These are phyloP conservation scores for Cicer pinnatifidum DNA, from an alignment of 306 rosid species.

Conservation along the genomic window DNA sequence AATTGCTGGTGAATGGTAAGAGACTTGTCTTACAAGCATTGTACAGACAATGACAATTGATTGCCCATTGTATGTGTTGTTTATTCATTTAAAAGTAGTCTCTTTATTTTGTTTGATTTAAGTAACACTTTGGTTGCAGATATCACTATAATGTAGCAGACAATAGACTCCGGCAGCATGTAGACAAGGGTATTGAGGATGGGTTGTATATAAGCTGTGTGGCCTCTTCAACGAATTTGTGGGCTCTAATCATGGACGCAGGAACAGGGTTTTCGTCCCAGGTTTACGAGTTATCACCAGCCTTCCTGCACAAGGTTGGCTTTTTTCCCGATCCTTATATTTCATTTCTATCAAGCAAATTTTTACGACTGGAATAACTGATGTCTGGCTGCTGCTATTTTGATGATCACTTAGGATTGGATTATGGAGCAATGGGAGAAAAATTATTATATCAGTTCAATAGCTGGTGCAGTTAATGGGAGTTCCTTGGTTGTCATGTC, in stretches of 20 bases:
- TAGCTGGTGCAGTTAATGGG: slow-evolving; percentile 87
- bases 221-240: slow-evolving; percentile 73
- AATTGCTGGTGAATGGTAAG: background rate
- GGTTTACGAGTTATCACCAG: slow-evolving; percentile 84
- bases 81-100: slow-evolving; percentile 17
- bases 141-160: slow-evolving; percentile 95
- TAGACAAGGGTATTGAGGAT: slow-evolving; percentile 94
- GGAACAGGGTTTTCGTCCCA: slow-evolving; percentile 88
- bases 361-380: slow-evolving; percentile 17
- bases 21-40: slow-evolving; percentile 17
- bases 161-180: slow-evolving; percentile 81
- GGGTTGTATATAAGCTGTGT: slow-evolving; percentile 88
- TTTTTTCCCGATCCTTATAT: slow-evolving; percentile 37
- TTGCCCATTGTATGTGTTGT: slow-evolving; percentile 38
- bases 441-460: slow-evolving; percentile 87
- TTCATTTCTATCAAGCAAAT: slow-evolving; percentile 35
- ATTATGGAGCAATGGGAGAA: slow-evolving; percentile 98
- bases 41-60: slow-evolving; percentile 8
- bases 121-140: slow-evolving; percentile 53
- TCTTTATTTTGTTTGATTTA: slow-evolving; percentile 42
- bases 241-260: slow-evolving; percentile 97
- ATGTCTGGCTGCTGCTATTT: slow-evolving; percentile 35
- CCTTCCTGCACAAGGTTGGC: slow-evolving; percentile 83
- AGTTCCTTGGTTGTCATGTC: slow-evolving; percentile 98
- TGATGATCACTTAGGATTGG: slow-evolving; percentile 74